Conservation (phyloP, 257 asterid genomes). For the Salvia rosmarinus region DNA sequence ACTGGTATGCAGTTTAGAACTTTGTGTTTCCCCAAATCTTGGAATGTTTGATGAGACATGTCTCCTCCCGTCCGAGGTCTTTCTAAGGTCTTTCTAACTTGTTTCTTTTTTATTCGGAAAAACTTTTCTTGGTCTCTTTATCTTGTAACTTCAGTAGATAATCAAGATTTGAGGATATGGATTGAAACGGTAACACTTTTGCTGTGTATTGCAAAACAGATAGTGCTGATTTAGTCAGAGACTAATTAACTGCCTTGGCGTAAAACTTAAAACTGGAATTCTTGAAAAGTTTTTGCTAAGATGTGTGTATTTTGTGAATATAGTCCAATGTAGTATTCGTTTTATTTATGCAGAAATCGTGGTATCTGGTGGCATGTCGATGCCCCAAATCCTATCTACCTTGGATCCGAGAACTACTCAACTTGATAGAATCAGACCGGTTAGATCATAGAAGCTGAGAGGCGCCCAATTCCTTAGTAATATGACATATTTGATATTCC, state of each 20-base stretch:
- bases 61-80: no score
- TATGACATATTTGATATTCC: constrained; percentile 9
- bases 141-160: background rate
- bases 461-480: background rate
- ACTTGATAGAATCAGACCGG: constrained; percentile 51
- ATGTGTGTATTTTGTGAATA: background rate
- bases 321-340: background rate
- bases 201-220: background rate
- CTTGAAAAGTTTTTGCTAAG: background rate
- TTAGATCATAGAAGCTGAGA: constrained; percentile 46
- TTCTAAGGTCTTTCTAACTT: background rate
- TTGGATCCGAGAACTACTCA: constrained; percentile 51
- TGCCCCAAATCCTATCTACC: constrained; percentile 69
- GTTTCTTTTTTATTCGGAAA: background rate
- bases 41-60: background rate
- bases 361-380: constrained; percentile 79
- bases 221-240: background rate
- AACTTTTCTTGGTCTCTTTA: background rate
- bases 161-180: background rate
- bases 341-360: constrained; percentile 58
- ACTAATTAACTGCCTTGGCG: background rate
- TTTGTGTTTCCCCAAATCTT: background rate
- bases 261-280: background rate
- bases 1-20: background rate
- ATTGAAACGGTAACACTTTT: background rate